Conservation (phyloP, 495 filamentous ascomycete species). For the Podospora fimiseda region DNA sequence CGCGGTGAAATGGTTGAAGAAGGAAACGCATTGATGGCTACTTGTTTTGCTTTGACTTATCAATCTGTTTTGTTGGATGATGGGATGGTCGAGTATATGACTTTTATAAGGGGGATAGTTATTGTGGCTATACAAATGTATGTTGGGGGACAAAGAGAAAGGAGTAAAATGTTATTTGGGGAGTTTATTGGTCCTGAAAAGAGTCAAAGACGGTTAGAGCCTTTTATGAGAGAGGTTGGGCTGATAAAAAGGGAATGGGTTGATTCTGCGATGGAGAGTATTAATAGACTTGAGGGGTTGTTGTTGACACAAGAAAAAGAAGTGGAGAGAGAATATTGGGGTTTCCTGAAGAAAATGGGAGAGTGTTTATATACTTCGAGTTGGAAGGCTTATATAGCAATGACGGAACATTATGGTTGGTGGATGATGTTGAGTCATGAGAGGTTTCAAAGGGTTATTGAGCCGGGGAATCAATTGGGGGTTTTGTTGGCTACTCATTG, state of each 20-base stretch:
- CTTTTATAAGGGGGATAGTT: slow-evolving; percentile 54
- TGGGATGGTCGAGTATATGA: slow-evolving; percentile 56
- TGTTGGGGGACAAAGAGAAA: slow-evolving; percentile 21
- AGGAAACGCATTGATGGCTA: slow-evolving; percentile 48
- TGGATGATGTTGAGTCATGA: slow-evolving; percentile 47
- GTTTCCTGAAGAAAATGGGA: slow-evolving; percentile 28
- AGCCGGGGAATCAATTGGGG: slow-evolving; percentile 41
- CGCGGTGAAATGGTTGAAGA: slow-evolving; percentile 26
- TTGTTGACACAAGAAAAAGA: slow-evolving; percentile 11
- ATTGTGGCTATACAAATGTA: slow-evolving; percentile 49
- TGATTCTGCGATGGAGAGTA: slow-evolving; percentile 28
- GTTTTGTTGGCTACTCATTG: slow-evolving; percentile 54
- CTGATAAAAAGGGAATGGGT: slow-evolving; percentile 30
- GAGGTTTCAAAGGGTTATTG: slow-evolving; percentile 48
- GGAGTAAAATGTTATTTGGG: slow-evolving; percentile 41
- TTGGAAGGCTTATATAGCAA: slow-evolving; percentile 31
- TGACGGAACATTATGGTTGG: slow-evolving; percentile 38
- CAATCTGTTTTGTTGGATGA: slow-evolving; percentile 54
- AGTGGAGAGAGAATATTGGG: slow-evolving; percentile 31
- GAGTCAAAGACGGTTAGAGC: slow-evolving; percentile 21
- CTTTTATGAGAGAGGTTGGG: slow-evolving; percentile 28
- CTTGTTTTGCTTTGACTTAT: slow-evolving; percentile 54
- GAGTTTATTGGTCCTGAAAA: slow-evolving; percentile 30
- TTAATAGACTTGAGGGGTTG: slow-evolving; percentile 33
- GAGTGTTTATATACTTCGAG: slow-evolving; percentile 25